These are phyloP conservation scores for Rhynchospora tenuis DNA, from an alignment of 176 grass and related monocot species.

Conservation along the genomic window DNA sequence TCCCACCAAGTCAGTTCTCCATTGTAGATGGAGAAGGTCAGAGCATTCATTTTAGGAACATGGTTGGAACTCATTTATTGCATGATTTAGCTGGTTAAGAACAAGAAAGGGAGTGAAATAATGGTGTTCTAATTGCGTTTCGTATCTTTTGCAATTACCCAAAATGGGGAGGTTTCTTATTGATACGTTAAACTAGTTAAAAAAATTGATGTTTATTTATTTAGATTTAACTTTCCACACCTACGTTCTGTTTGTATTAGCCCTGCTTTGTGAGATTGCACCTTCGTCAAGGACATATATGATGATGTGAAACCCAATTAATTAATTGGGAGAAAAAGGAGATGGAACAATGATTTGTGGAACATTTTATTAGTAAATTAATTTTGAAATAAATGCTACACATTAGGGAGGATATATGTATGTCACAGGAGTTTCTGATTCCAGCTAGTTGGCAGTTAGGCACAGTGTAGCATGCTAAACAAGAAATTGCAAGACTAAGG, in stretches of 20 bases:
- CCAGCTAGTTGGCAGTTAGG: neutral
- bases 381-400: neutral
- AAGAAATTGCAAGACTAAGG: neutral
- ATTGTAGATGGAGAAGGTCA: constrained; percentile 25
- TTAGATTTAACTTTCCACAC: neutral
- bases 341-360: neutral
- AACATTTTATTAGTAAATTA: neutral
- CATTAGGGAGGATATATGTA: neutral
- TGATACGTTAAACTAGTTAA: constrained; percentile 10
- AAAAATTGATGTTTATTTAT: neutral
- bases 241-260: neutral
- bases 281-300: neutral
- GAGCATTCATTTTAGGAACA: constrained; percentile 15
- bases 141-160: neutral
- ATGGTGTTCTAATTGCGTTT: neutral
- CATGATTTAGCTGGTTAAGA: constrained; percentile 22
- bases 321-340: neutral
- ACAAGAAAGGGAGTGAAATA: neutral
- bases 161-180: neutral
- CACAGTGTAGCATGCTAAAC: neutral
- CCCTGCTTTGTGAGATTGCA: neutral
- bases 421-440: neutral
- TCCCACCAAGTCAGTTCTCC: constrained; percentile 27
- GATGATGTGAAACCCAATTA: neutral
- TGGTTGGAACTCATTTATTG: constrained; percentile 22